Base-by-base conservation (phyloP, 768 basidiomycete genomes). In the Leccinum sublutescens region DNA sequence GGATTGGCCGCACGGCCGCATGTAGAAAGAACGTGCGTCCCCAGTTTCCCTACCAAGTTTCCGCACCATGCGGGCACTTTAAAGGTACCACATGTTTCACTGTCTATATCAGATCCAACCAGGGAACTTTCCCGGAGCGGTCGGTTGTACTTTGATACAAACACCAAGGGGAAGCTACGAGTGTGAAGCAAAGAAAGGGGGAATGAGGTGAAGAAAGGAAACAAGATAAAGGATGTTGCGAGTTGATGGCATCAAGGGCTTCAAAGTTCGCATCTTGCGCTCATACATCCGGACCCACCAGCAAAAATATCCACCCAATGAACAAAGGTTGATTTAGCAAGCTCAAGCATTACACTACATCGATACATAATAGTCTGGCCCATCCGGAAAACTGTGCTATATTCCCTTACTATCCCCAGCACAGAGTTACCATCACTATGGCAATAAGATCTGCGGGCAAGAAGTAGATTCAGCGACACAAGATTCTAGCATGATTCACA, bases 401-500 rank as follows among this genome's bases (percentile, higher is more conserved):
- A 31, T 10, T 14, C 34, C 38, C 17, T n/a, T 7, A 7, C 8
- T 43, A 9, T n/a, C 38, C 38, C 0, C 9, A 43, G n/a, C 10
- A 34, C 33, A 14, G 40, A 34, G 34, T 34, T 34, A 43, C 3
- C 6, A 43, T 11, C 8, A 19, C 59, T 71, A 71, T 27, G 69
- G 69, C 33, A 73, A 62, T 56, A 71, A 34, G 27, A 71, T 59
- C 70, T 71, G 29, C 19, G 25, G 14, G 6, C 7, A 55, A 57
- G 1, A 56, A 1, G 21, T 8, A 19, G 2, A 31, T 47, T 70
- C 45, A 57, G 52, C 12, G 43, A 47, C 7, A 1, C 23, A 33
- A 52, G 19, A 50, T 23, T 23, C 23, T 23, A 25, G 17, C 17
- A 55, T 4, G n/a, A 43, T 53, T 48, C 15, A 17, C n/a, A 43